Base-by-base conservation (phyloP, 176 grass and related monocot genomes). In the Avena eriantha region DNA sequence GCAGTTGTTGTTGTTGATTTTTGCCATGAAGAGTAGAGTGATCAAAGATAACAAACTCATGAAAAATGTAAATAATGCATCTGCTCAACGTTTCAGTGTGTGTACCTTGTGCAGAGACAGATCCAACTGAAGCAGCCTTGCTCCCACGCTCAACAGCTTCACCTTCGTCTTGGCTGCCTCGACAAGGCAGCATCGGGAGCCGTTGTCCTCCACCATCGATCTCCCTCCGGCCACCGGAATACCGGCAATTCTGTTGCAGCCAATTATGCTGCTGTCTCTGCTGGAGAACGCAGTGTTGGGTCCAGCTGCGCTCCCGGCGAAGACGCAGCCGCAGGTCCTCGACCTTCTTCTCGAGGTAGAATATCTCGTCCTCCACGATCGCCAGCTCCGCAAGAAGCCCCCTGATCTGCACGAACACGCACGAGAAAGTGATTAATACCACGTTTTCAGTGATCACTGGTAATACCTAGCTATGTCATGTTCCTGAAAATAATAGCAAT, bases 311-410 rank as follows among this genome's bases (percentile, higher is more conserved):
- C 66, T 96, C 93, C 72, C 53, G 73, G 46, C 69, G 79, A 41
- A 98, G 82, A 12, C 90, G 88, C 24, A 88, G 66, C 2, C 90
- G 87, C 82, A 96, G 58, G 73, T 88, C 93, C 12, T 98, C 96
- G 3, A 96, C 79, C 66, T 92, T 98, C 85, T 91, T 94, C 84
- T 96, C 93, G 4, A 96, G 82, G 55, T 91, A 91, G 58, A 94
- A 90, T 71, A 98, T 96, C 86, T 98, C 96, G 16, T 98, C 96
- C 84, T 98, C 96, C 75, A 96, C 85, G 71, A 88, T 90, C 35
- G 96, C 90, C 17, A 98, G 75, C 84, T 98, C 96, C 10, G 80
- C 82, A 35, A 98, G 84, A n/a, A 98, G 81, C 18, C 77, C 80
- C 82, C 90, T 93, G 17, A 90, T 83, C 93, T 96, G 76, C 78